These are phyloP conservation scores for Chondrostereum purpureum DNA, from an alignment of 1,284 basidiomycete genomes.

Conservation along the genomic window DNA sequence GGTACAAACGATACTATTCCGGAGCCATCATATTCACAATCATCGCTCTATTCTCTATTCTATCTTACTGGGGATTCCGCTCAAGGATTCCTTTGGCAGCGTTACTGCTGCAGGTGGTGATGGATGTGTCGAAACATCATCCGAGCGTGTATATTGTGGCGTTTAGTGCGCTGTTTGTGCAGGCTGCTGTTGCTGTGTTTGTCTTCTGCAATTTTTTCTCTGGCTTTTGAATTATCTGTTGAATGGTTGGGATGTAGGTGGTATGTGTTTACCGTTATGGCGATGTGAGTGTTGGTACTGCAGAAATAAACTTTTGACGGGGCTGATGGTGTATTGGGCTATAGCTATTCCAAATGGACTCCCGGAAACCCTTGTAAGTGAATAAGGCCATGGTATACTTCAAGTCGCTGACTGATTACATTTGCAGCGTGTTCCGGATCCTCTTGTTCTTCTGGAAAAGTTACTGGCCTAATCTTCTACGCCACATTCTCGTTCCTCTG, in stretches of 20 bases:
- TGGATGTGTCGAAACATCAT: constrained; percentile 81
- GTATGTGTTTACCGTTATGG: constrained; percentile 66
- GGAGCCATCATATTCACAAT: constrained; percentile 76
- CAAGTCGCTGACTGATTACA: too few species aligned
- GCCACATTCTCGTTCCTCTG: constrained; percentile 80
- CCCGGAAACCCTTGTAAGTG: constrained; percentile 61
- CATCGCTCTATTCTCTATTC: constrained; percentile 54
- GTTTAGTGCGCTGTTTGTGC: constrained; percentile 61
- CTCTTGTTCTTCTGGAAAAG: constrained; percentile 40
- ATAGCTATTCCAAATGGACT: constrained; percentile 70
- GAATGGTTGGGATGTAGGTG: constrained; percentile 34
- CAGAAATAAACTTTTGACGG: constrained; percentile 5
- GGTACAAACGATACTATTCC: constrained; percentile 70
- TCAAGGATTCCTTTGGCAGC: constrained; percentile 76
- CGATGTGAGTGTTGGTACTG: constrained; percentile 41
- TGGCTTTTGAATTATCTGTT: constrained; percentile 1
- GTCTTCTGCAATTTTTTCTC: constrained; percentile 20
- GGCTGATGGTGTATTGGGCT: constrained; percentile 2
- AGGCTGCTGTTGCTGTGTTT: constrained; percentile 66
- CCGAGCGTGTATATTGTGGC: constrained; percentile 77
- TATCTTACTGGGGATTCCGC: constrained; percentile 63
- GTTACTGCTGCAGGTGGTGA: constrained; percentile 73
- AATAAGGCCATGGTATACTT: too few species aligned
- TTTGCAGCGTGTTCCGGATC: constrained; percentile 23
- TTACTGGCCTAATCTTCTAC: constrained; percentile 65